Conservation (phyloP, 1,284 basidiomycete genomes). For the Somion occarium region DNA sequence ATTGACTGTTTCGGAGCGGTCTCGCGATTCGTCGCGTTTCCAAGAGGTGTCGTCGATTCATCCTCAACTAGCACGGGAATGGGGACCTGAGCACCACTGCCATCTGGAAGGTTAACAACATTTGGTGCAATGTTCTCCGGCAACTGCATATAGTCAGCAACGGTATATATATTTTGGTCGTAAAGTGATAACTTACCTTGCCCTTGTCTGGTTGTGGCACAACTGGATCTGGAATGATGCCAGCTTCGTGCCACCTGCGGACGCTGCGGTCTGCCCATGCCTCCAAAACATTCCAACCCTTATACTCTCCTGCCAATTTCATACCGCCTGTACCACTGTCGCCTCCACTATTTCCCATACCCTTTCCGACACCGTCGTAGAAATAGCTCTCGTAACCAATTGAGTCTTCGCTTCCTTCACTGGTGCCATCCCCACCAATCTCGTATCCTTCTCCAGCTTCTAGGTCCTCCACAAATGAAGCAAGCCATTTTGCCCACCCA, state of each 20-base stretch:
- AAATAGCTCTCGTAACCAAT: conserved; percentile 87
- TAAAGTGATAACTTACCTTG: conserved; percentile 35
- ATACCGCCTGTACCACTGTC: conserved; percentile 67
- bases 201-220: conserved; percentile 37
- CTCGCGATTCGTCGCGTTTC: conserved; percentile 19
- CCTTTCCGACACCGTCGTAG: conserved; percentile 70
- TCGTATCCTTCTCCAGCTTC: conserved; percentile 88
- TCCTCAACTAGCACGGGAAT: conserved; percentile 31
- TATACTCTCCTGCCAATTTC: conserved; percentile 76
- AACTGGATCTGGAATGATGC: conserved; percentile 51
- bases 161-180: background rate
- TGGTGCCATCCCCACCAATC: conserved; percentile 51
- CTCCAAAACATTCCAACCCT: conserved; percentile 87
- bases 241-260: conserved; percentile 78
- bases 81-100: conserved; percentile 30
- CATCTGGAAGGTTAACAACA: conserved; percentile 3
- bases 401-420: conserved; percentile 73
- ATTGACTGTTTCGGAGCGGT: conserved; percentile 22
- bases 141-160: conserved; percentile 9
- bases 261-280: conserved; percentile 87
- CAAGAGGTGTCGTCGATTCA: conserved; percentile 19
- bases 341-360: conserved; percentile 69
- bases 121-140: conserved; percentile 19
- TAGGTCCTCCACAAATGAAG: conserved; percentile 90
- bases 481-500: conserved; percentile 95